Conservation (phyloP, 164 flowering plant genomes). For the Vitis labrusca region DNA sequence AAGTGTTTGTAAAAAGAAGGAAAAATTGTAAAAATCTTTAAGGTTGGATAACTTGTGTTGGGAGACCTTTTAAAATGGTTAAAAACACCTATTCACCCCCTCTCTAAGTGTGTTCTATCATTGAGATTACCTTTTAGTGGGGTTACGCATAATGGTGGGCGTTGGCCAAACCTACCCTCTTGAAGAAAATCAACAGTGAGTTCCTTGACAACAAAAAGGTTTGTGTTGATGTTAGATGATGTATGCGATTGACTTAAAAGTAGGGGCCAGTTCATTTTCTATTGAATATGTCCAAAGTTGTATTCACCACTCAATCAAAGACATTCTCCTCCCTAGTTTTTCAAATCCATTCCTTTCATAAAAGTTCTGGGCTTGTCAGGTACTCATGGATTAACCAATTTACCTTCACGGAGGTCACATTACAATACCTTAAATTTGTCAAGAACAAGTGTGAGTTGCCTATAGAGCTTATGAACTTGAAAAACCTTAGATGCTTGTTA, state of each 20-base stretch:
- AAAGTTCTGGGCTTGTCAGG: slow-evolving; percentile 10
- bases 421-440: too few relatives aligned
- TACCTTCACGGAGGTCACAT: too few relatives aligned
- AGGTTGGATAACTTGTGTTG: too few relatives aligned
- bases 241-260: background rate
- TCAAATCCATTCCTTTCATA: background rate
- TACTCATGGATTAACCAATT: too few relatives aligned
- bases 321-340: background rate
- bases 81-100: too few relatives aligned
- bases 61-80: too few relatives aligned
- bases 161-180: slow-evolving; percentile 19
- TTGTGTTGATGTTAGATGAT: slow-evolving; percentile 17
- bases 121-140: background rate
- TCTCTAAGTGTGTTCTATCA: too few relatives aligned
- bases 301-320: slow-evolving; percentile 9
- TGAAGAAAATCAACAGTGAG: slow-evolving; percentile 9
- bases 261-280: background rate
- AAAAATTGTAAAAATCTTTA: too few relatives aligned
- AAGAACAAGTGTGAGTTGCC: too few relatives aligned
- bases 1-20: too few relatives aligned
- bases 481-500: too few relatives aligned
- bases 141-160: slow-evolving; percentile 16
- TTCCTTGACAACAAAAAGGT: background rate
- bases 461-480: too few relatives aligned
- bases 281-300: slow-evolving; percentile 6